Percentiles rank a stretch among this genome's conserved stretches.
Conservation (phyloP, 164 flowering plant species). For the Tinospora cordifolia region DNA sequence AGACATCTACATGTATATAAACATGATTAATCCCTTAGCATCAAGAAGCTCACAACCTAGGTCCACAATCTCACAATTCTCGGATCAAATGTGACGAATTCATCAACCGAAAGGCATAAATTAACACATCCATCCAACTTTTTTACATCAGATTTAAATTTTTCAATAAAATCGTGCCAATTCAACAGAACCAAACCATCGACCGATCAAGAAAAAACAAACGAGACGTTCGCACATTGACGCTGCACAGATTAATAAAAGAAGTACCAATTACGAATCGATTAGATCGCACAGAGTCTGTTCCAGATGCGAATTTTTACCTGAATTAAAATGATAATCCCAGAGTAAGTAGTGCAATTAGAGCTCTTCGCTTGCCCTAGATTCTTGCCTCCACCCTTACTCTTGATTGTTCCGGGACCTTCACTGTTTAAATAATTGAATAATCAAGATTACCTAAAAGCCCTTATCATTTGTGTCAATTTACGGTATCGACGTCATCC, state of each 20-base stretch:
- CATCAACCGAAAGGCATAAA: not conserved
- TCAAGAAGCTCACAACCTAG: not conserved
- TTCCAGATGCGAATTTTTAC: not conserved
- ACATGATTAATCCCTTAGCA: not conserved
- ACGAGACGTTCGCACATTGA: not conserved
- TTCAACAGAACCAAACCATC: slow-evolving; percentile 3
- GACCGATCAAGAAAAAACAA: not conserved
- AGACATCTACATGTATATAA: not conserved
- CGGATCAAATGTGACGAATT: not conserved
- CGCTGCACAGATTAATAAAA: not conserved
- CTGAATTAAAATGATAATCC: not conserved
- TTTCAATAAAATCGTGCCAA: not conserved
- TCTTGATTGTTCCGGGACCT: not conserved
- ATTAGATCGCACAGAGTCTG: not conserved
- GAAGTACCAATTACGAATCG: not conserved
- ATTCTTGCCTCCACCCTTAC: slow-evolving; percentile 6
- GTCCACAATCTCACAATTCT: not conserved
- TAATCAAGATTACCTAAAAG: not conserved
- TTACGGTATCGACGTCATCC: not conserved
- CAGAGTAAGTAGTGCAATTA: not conserved
- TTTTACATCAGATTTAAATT: not conserved
- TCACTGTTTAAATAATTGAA: not conserved
- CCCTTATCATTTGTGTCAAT: not conserved
- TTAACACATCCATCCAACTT: not conserved
- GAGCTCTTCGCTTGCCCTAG: slow-evolving; percentile 12